Conservation (phyloP, 768 basidiomycete species). For the Mrakia hoshinonis region DNA sequence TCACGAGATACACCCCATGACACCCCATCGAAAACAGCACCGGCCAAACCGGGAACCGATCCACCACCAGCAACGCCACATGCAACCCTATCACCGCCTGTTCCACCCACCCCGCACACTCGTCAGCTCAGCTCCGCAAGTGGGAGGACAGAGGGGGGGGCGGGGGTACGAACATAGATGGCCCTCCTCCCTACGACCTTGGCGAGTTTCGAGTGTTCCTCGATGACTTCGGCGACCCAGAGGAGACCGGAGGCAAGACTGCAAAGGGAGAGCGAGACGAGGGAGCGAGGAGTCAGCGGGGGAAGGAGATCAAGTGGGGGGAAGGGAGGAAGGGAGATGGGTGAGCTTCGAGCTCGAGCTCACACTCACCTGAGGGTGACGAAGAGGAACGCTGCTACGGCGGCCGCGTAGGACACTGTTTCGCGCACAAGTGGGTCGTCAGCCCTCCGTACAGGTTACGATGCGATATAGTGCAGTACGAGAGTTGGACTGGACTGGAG, state of each 20-base stretch:
- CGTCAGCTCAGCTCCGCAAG: neutral
- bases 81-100: conserved; percentile 75
- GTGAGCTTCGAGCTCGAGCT: conserved; percentile 62
- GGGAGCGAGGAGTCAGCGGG: neutral
- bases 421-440: neutral
- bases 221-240: conserved; percentile 89
- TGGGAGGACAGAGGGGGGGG: conserved; percentile 24
- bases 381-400: conserved; percentile 70
- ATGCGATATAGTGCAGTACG: neutral
- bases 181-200: conserved; percentile 73
- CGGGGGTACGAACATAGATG: conserved; percentile 60
- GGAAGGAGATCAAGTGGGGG: too few species aligned
- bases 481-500: neutral
- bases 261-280: neutral
- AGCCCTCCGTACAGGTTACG: too few species aligned
- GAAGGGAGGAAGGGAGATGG: neutral
- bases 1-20: conserved; percentile 71
- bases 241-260: conserved; percentile 76
- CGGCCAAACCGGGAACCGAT: conserved; percentile 67
- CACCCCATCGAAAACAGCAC: conserved; percentile 70
- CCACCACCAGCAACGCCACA: conserved; percentile 63
- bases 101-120: too few species aligned
- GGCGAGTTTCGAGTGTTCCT: conserved; percentile 76
- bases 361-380: conserved; percentile 52
- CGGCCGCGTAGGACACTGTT: conserved; percentile 53